A percentile compares a stretch with the other conserved stretches of the same genome.
Conservation (phyloP, 139 green algal genomes). For the Choricystis sp. region DNA sequence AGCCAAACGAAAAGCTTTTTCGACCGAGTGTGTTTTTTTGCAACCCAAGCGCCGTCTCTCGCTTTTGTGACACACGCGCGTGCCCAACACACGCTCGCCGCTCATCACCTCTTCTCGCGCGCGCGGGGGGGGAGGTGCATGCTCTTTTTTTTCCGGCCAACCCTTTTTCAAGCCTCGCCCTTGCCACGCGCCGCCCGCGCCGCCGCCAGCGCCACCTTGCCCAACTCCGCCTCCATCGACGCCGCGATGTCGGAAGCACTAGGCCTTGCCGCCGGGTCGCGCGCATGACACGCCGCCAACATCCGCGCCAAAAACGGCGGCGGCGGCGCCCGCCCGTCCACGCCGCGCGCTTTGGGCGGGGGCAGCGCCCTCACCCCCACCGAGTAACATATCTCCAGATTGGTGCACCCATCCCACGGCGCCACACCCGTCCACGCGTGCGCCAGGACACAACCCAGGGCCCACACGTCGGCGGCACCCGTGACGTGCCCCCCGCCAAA, state of each 20-base stretch:
- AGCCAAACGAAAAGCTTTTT: no score
- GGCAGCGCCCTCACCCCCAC: neutral
- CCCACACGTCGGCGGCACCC: constrained; percentile 24
- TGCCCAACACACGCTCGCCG: no score
- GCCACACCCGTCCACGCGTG: constrained; percentile 49
- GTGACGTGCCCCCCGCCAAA: constrained; percentile 18
- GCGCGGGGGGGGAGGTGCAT: no score
- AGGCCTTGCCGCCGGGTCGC: neutral
- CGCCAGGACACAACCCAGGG: constrained; percentile 54
- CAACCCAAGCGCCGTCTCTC: no score
- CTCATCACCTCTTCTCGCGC: no score
- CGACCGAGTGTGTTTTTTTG: no score
- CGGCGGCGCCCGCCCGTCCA: no score
- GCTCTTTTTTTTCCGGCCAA: no score
- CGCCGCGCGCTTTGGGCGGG: neutral
- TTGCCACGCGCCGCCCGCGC: no score
- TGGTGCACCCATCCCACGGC: constrained; percentile 40
- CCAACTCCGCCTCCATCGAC: neutral
- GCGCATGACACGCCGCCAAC: neutral
- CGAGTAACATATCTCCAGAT: constrained; percentile 37
- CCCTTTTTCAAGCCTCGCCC: no score
- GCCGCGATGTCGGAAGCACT: neutral
- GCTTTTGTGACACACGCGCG: no score
- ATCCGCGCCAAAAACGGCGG: neutral
- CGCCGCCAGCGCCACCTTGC: no score